phyloP scores from a whole-genome alignment of 2,329 filamentous ascomycete genomes.

The Phaeosphaeria sp. region DNA sequence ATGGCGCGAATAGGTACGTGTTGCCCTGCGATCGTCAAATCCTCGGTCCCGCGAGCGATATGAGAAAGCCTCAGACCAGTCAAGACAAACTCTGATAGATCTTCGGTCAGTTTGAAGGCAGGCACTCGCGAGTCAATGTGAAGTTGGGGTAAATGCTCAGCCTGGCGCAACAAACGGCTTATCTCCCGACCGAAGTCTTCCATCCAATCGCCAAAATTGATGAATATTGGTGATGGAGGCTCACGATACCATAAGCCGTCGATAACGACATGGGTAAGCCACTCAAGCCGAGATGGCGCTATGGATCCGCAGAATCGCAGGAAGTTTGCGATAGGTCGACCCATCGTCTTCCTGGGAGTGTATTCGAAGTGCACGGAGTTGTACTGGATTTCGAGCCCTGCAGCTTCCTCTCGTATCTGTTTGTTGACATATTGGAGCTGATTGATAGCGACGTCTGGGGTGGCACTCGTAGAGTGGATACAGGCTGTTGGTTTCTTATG shows the following conservation, averaged over 20 bases:
- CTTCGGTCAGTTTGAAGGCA: not conserved
- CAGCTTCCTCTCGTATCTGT: not conserved
- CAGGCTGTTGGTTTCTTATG: too few species aligned
- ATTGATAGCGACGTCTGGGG: too few species aligned
- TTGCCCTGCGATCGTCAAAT: not conserved
- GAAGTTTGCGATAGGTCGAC: not conserved
- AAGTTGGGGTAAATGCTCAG: not conserved
- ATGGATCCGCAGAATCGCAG: not conserved
- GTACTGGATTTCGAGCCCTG: not conserved
- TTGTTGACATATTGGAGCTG: not conserved
- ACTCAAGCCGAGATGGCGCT: not conserved
- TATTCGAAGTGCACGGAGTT: not conserved
- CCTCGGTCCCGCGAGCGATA: not conserved
- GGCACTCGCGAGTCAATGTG: not conserved
- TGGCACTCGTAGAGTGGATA: too few species aligned
- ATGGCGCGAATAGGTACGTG: not conserved
- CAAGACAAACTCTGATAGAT: not conserved
- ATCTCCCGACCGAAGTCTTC: not conserved
- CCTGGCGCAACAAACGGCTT: not conserved
- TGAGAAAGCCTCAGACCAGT: not conserved
- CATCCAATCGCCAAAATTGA: not conserved
- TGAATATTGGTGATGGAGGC: not conserved
- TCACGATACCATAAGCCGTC: not conserved
- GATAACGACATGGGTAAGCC: not conserved
- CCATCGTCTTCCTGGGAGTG: not conserved